Evolutionary conservation across 345 rosid genomes (phyloP).

Genomic region (Populus euphratica): DNA sequence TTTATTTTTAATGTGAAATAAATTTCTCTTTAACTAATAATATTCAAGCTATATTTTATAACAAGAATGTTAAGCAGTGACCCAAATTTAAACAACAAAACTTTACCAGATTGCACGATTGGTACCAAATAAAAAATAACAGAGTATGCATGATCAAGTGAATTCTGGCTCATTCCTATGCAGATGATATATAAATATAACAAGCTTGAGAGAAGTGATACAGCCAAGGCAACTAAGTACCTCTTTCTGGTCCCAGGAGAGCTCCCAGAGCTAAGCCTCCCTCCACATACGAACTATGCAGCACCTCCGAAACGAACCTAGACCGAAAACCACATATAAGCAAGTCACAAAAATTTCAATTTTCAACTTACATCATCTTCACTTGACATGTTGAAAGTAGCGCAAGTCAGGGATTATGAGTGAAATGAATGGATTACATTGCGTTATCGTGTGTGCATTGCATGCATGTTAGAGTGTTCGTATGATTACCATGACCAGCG

Average conservation of each 20-base stretch:
- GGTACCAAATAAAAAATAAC: background rate
- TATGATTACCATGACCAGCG: slow-evolving; percentile 61
- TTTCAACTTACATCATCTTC: background rate
- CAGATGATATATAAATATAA: background rate
- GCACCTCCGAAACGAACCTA: slow-evolving; percentile 72
- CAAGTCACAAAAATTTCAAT: slow-evolving; percentile 10
- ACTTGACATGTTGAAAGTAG: background rate
- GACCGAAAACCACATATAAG: slow-evolving; percentile 13
- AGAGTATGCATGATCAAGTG: background rate
- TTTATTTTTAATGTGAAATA: no score
- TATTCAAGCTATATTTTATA: no score
- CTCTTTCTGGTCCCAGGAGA: slow-evolving; percentile 93
- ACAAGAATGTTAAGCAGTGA: background rate
- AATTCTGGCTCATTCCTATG: background rate
- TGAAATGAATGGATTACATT: background rate
- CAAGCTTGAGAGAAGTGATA: background rate
- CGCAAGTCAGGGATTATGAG: background rate
- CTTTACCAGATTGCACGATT: background rate
- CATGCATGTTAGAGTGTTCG: background rate
- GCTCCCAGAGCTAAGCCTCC: slow-evolving; percentile 80
- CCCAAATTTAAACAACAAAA: background rate
- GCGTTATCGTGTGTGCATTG: background rate
- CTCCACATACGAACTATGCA: slow-evolving; percentile 80
- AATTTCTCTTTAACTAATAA: no score
- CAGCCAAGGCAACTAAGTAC: slow-evolving; percentile 30